A percentile compares a stretch with the other conserved stretches of the same genome.
These are phyloP conservation scores for Kodamaea leandrae DNA, from an alignment of 805 yeast genomes.

Conservation along the genomic window DNA sequence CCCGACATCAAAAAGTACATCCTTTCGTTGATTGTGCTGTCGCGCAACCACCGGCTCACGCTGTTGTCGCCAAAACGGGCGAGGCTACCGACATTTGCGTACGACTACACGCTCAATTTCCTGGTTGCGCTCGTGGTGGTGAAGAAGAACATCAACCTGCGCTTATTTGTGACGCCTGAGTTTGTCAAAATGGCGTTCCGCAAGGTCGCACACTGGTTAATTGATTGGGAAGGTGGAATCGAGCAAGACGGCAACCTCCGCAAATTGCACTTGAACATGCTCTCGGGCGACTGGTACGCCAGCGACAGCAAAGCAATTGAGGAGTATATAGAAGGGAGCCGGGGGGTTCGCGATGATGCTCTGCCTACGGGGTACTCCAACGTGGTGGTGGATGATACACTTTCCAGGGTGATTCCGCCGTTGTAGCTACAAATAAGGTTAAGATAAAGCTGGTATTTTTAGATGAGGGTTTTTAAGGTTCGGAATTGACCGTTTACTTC, in stretches of 20 bases:
- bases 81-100: conserved; percentile 31
- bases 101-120: conserved; percentile 28
- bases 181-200: conserved; percentile 36
- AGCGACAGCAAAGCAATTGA: conserved; percentile 37
- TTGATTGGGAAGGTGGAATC: conserved; percentile 36
- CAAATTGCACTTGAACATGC: conserved; percentile 29
- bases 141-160: conserved; percentile 10
- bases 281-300: conserved; percentile 46
- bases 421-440: no score
- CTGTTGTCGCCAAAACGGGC: conserved; percentile 38
- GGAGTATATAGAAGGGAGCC: conserved; percentile 23
- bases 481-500: no score
- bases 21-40: conserved; percentile 35
- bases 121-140: conserved; percentile 27
- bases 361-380: conserved; percentile 37
- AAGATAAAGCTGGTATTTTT: no score
- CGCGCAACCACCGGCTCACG: conserved; percentile 38
- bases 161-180: conserved; percentile 37
- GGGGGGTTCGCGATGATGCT: conserved; percentile 17
- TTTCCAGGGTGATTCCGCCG: conserved; percentile 36
- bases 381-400: conserved; percentile 35
- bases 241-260: conserved; percentile 12
- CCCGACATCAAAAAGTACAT: conserved; percentile 38
- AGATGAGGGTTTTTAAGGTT: no score
- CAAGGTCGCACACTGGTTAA: conserved; percentile 42